These are phyloP conservation scores for Blastobotrys parvus DNA, from an alignment of 805 yeast species.

Conservation along the genomic window DNA sequence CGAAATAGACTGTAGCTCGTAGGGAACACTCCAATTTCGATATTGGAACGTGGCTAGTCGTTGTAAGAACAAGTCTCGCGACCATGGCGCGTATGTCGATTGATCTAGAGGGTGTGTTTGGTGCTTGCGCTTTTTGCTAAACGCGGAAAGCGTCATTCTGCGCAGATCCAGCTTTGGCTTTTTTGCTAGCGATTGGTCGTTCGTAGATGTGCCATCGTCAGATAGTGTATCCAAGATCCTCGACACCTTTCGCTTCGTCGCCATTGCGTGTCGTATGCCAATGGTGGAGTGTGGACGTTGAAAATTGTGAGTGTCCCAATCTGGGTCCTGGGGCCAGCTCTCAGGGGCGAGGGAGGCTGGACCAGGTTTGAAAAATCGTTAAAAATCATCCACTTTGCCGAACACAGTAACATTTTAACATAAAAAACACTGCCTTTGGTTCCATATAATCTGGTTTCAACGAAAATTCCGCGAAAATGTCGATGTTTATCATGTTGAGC, in stretches of 20 bases:
- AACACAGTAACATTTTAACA: too few relatives aligned
- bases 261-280: too few relatives aligned
- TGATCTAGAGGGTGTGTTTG: neutral
- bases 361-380: too few relatives aligned
- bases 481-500: too few relatives aligned
- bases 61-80: constrained; percentile 7
- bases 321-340: too few relatives aligned
- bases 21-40: constrained; percentile 9
- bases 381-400: too few relatives aligned
- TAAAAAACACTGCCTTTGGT: too few relatives aligned
- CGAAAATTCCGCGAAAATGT: too few relatives aligned
- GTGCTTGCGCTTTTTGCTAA: neutral
- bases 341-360: too few relatives aligned
- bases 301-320: too few relatives aligned
- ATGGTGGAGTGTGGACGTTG: too few relatives aligned
- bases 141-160: neutral
- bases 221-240: neutral
- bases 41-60: constrained; percentile 6
- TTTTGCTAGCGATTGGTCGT: neutral
- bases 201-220: neutral
- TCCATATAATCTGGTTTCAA: too few relatives aligned
- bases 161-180: neutral
- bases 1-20: neutral
- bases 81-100: constrained; percentile 9
- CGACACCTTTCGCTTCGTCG: constrained; percentile 3